Evolutionary conservation across 2,329 filamentous ascomycete species (phyloP), one percentile per base, ranked within the genome.

Genomic region (Trichoderma atroviride): DNA sequence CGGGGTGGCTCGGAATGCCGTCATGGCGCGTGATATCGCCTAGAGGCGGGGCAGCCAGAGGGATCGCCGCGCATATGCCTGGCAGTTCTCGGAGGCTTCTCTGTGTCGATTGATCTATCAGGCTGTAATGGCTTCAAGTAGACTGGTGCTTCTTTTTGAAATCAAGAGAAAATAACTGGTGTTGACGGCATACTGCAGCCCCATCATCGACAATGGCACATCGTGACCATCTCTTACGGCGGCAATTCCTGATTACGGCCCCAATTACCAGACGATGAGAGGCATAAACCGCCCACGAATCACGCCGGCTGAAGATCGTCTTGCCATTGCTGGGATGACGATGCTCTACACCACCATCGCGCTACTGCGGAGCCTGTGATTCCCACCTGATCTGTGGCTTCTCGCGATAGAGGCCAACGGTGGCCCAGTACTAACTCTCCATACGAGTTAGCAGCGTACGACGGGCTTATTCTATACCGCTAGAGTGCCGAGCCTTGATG

Each of bases 21-120:
- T 69, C 68, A 69, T 66, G 55, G 68, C 61, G 68, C 68, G 61
- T 69, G 61, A 65, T 65, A 43, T n/a, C 19, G 59, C 37, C 5
- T 31, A 27, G 29, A 53, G 29, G 68, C 52, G 68, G 68, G 60
- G 59, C 60, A 57, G 22, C 40, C 24, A 43, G 61, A 55, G 55
- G 55, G 56, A 61, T 60, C 64, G 40, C 37, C 65, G 52, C 65
- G 65, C 65, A 68, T 61, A 55, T 64, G 56, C 65, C 35, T 22
- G 19, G 22, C 13, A 19, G 14, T 11, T 19, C 14, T 29, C 27
- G 29, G 13, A 40, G 61, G n/a, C 61, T 66, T 29, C n/a, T 6
- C 10, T 50, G 22, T 50, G 47, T 50, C 47, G 47, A 13, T 24
- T 50, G 6, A 24, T 19, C n/a, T 6, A 22, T 50, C 11, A 24